A percentile compares a stretch with the other conserved stretches of the same genome.
Conservation (phyloP, 2,329 filamentous ascomycete species). For the Neurospora sp. region DNA sequence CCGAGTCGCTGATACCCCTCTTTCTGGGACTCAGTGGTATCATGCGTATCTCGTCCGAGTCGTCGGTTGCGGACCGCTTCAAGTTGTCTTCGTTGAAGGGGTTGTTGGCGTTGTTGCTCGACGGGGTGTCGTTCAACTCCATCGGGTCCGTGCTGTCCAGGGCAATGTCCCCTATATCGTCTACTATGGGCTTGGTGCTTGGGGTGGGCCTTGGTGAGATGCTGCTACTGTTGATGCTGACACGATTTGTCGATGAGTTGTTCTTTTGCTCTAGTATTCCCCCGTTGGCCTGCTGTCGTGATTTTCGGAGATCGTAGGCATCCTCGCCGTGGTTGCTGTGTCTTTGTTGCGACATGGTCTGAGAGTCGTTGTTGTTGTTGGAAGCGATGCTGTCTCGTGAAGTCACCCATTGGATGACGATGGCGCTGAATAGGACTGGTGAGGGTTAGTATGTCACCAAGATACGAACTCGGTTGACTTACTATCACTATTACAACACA, state of each 20-base stretch:
- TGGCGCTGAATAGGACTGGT: conserved; percentile 33
- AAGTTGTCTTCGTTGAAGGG: background rate
- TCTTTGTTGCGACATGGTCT: conserved; percentile 4
- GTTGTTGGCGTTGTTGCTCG: conserved; percentile 3
- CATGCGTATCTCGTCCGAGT: background rate
- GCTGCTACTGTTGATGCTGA: background rate
- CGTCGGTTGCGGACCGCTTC: background rate
- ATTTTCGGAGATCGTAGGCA: background rate
- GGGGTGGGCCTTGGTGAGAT: conserved; percentile 11
- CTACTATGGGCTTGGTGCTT: conserved; percentile 18
- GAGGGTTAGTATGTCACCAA: background rate
- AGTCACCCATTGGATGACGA: conserved; percentile 54
- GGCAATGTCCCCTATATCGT: conserved; percentile 16
- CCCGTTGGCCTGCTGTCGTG: background rate
- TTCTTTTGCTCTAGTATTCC: background rate
- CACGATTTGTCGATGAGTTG: background rate
- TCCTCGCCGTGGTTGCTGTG: conserved; percentile 1
- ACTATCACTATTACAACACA: conserved; percentile 57
- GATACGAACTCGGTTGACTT: conserved; percentile 15
- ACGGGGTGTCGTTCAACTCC: conserved; percentile 2
- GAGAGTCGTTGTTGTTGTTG: conserved; percentile 1
- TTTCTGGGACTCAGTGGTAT: background rate
- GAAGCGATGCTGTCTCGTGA: conserved; percentile 28
- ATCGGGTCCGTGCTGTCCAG: conserved; percentile 5
- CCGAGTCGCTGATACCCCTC: background rate